Base-by-base conservation (phyloP, 2,329 filamentous ascomycete genomes). In the Pestalotiopsis sp. region DNA sequence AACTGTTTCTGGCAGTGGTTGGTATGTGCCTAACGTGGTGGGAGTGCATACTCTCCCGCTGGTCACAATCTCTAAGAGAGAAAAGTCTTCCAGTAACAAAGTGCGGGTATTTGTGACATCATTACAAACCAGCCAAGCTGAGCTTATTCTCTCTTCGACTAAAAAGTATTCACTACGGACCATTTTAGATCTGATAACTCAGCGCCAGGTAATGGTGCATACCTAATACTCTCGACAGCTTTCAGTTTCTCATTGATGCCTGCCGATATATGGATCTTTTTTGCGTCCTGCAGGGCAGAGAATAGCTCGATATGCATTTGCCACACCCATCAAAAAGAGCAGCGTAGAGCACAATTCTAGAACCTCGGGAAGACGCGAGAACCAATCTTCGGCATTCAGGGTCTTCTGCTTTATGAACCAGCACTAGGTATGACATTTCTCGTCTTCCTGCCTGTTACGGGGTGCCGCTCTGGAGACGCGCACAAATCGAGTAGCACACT, bases 361-460 rank as follows among this genome's bases (percentile, higher is more conserved):
- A 31, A 31, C 27, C 27, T 31, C 27, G 27, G 27, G 27, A 31
- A 31, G 27, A 31, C 27, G 27, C 27, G 27, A 31, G 27, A 52
- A 52, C 45, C 17, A 52, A 52, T 52, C 17, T n/a, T 52, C 20
- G 20, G 45, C 45, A 9, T 52, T 52, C 13, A 52, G 45, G 45
- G 45, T 52, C 45, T 9, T 52, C 45, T 52, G 45, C 45, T n/a
- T n/a, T 52, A 25, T 25, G 25, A 4, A 9, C 45, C 17, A n/a
- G 6, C 17, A 52, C 45, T 52, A 6, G 13, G 41, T 52, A 7
- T 9, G 20, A 17, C 14, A n/a, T n/a, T 52, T 31, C 27, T 31
- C 27, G 4, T 52, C 27, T 62, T 62, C 59, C 59, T 62, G 59
- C 59, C 59, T 62, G 17, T 62, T 62, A 41, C 23, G 59, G 27